Conservation (phyloP, 1,284 basidiomycete species). For the Fistulinella staudtii region DNA sequence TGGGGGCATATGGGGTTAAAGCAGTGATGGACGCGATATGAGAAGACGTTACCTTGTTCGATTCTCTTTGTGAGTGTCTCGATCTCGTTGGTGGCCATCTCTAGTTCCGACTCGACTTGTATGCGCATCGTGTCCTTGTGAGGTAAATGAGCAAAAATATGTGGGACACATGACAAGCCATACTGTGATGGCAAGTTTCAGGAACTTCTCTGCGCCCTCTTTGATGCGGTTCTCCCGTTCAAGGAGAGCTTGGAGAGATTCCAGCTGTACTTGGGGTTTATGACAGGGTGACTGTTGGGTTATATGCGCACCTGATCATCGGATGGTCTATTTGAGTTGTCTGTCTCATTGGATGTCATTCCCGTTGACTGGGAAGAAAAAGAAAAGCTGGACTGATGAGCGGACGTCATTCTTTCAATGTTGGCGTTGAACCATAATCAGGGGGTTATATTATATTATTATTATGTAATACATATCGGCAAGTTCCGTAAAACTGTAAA, state of each 20-base stretch:
- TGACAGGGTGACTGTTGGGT: background rate
- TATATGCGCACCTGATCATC: conserved; percentile 32
- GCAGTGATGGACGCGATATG: background rate
- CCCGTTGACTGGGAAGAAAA: conserved; percentile 33
- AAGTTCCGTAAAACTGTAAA: conserved; percentile 32
- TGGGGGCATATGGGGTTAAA: conserved; percentile 1
- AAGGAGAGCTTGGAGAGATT: conserved; percentile 62
- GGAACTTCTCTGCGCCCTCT: conserved; percentile 81
- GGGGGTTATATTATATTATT: too few species aligned
- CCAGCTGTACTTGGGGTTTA: conserved; percentile 44
- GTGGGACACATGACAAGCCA: conserved; percentile 8
- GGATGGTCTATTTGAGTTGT: conserved; percentile 17
- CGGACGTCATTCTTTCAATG: conserved; percentile 4
- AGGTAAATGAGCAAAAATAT: conserved; percentile 7
- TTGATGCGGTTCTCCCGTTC: conserved; percentile 73
- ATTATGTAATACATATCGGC: too few species aligned
- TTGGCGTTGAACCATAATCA: too few species aligned
- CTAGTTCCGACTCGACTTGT: conserved; percentile 75
- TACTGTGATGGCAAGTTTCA: conserved; percentile 65
- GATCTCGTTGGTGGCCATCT: conserved; percentile 69
- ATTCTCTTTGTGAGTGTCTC: conserved; percentile 60
- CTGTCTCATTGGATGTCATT: conserved; percentile 26
- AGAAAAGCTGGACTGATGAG: conserved; percentile 27
- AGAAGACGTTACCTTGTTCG: conserved; percentile 46
- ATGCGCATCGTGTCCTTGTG: conserved; percentile 58